Evolutionary conservation across 2,329 filamentous ascomycete species (phyloP).

Genomic region (Ophiosphaerella narmari): DNA sequence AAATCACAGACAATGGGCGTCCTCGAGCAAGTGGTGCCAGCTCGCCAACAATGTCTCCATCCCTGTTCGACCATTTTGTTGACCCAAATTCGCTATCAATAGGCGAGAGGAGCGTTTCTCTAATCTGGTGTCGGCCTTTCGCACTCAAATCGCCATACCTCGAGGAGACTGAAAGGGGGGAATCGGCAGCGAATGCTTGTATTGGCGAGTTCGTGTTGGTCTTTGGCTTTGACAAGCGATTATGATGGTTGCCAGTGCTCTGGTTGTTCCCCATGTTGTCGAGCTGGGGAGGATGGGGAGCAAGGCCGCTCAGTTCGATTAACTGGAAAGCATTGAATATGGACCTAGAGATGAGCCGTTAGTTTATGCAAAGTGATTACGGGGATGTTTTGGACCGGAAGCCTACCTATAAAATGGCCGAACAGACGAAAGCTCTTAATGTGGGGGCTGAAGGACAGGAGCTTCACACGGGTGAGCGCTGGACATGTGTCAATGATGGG

Average conservation of each 20-base stretch:
- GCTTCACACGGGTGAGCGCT: slow-evolving; percentile 15
- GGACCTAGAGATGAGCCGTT: slow-evolving; percentile 9
- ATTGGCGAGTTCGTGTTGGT: slow-evolving; percentile 40
- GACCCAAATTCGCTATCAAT: slow-evolving; percentile 27
- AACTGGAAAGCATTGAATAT: slow-evolving; percentile 16
- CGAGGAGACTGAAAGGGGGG: slow-evolving; percentile 27
- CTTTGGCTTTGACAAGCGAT: slow-evolving; percentile 43
- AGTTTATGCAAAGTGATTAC: slow-evolving; percentile 10
- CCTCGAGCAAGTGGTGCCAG: slow-evolving; percentile 27
- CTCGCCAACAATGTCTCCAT: slow-evolving; percentile 25
- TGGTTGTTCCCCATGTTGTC: slow-evolving; percentile 40
- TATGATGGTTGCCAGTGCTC: slow-evolving; percentile 26
- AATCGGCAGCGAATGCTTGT: slow-evolving; percentile 21
- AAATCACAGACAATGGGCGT: slow-evolving; percentile 30
- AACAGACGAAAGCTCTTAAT: slow-evolving; percentile 8
- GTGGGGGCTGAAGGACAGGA: slow-evolving; percentile 25
- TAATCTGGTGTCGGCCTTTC: slow-evolving; percentile 36
- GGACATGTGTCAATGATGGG: slow-evolving; percentile 19
- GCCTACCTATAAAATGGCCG: slow-evolving; percentile 22
- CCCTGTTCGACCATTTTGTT: slow-evolving; percentile 18
- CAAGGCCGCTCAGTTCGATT: slow-evolving; percentile 21
- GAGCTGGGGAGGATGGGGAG: slow-evolving; percentile 18
- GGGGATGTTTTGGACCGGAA: slow-evolving; percentile 9
- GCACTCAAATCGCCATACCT: slow-evolving; percentile 32
- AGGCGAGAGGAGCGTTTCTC: slow-evolving; percentile 35